These are phyloP conservation scores for Trichocomaceae sp. DNA, from an alignment of 2,329 filamentous ascomycete genomes.

Conservation along the genomic window DNA sequence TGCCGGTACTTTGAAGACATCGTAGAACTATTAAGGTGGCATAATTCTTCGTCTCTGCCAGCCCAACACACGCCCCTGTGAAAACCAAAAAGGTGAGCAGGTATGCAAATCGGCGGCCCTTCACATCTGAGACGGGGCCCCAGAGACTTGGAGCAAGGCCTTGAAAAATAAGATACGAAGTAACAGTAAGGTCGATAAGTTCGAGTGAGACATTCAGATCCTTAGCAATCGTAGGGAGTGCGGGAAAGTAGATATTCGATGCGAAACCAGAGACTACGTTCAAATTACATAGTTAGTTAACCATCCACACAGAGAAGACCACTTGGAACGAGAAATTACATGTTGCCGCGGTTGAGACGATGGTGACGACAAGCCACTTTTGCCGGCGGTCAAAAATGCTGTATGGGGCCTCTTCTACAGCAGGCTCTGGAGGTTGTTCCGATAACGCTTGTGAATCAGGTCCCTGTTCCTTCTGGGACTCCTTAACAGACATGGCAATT, in stretches of 20 bases:
- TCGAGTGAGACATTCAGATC: slow-evolving; percentile 34
- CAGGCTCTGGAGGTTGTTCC: not conserved
- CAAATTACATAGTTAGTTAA: not conserved
- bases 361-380: slow-evolving; percentile 42
- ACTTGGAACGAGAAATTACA: slow-evolving; percentile 32
- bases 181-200: slow-evolving; percentile 41
- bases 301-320: not conserved
- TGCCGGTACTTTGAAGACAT: slow-evolving; percentile 40
- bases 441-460: not conserved
- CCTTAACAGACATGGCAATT: too few relatives aligned
- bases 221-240: slow-evolving; percentile 34
- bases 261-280: slow-evolving; percentile 36
- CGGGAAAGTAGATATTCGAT: slow-evolving; percentile 40
- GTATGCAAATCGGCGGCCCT: slow-evolving; percentile 37
- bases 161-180: slow-evolving; percentile 36
- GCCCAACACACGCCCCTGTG: slow-evolving; percentile 35
- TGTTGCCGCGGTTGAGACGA: slow-evolving; percentile 47
- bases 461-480: too few relatives aligned
- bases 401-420: slow-evolving; percentile 27
- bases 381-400: slow-evolving; percentile 48
- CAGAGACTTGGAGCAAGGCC: slow-evolving; percentile 39
- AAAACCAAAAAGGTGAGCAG: slow-evolving; percentile 36
- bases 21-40: slow-evolving; percentile 35
- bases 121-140: slow-evolving; percentile 36
- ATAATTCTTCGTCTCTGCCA: slow-evolving; percentile 35